phyloP scores from a whole-genome alignment of 371 early-diverging fungal genomes.

The Mortierella polycephala region DNA sequence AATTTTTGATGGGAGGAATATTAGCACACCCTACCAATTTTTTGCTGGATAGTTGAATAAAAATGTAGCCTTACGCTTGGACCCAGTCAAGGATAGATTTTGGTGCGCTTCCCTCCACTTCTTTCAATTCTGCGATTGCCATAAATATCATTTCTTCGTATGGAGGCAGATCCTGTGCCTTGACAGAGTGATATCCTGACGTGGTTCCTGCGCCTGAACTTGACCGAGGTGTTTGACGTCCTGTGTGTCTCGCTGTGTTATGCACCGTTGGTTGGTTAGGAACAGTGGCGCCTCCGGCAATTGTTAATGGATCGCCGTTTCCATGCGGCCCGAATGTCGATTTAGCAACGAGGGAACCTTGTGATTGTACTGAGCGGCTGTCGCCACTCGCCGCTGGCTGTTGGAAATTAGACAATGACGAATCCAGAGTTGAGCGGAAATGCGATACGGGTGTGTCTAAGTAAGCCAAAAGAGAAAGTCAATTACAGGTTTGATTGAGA shows the following conservation, averaged over 20 bases:
- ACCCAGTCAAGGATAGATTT: slow-evolving; percentile 56
- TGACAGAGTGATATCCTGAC: slow-evolving; percentile 26
- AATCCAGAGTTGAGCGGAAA: slow-evolving; percentile 5
- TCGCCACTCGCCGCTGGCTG: neutral
- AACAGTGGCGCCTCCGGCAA: neutral
- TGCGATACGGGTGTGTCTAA: slow-evolving; percentile 16
- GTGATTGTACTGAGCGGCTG: neutral
- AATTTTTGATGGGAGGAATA: neutral
- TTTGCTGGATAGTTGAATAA: neutral
- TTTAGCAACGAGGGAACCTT: neutral
- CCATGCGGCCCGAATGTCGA: neutral
- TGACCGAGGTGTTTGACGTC: slow-evolving; percentile 19
- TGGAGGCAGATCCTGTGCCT: slow-evolving; percentile 51
- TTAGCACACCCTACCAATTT: neutral
- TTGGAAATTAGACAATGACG: slow-evolving; percentile 8
- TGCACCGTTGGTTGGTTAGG: slow-evolving; percentile 30
- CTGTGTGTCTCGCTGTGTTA: slow-evolving; percentile 5
- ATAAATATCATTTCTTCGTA: slow-evolving; percentile 58
- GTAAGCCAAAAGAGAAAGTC: neutral
- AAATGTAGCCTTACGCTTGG: slow-evolving; percentile 36
- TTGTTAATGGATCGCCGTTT: neutral
- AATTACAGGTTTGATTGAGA: neutral
- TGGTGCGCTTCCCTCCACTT: slow-evolving; percentile 53
- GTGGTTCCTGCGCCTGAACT: slow-evolving; percentile 13
- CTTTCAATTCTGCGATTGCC: slow-evolving; percentile 46